phyloP scores from a whole-genome alignment of 1,284 basidiomycete genomes.

The Stygiomarasmius scandens region DNA sequence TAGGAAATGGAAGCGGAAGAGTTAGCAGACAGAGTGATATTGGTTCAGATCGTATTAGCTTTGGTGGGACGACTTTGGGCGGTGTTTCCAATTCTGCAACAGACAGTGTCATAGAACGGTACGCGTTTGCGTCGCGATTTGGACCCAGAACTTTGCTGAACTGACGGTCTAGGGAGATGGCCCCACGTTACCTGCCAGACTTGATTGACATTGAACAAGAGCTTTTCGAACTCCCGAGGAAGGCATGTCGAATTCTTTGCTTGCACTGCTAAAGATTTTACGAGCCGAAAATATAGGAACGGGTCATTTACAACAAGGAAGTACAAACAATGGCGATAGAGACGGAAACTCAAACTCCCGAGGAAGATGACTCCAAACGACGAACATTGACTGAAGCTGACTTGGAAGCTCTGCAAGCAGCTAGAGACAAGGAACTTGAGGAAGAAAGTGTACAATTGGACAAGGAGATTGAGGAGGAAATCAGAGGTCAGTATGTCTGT shows the following conservation, averaged over 20 bases:
- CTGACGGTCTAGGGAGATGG: slow-evolving; percentile 50
- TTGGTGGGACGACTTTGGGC: slow-evolving; percentile 43
- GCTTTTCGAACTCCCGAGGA: slow-evolving; percentile 86
- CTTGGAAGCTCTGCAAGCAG: slow-evolving; percentile 65
- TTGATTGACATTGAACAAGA: slow-evolving; percentile 87
- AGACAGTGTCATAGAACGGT: slow-evolving; percentile 72
- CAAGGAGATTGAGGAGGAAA: slow-evolving; percentile 81
- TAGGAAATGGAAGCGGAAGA: slow-evolving; percentile 49
- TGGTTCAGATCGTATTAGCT: slow-evolving; percentile 44
- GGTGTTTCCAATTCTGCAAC: slow-evolving; percentile 58
- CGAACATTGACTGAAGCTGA: slow-evolving; percentile 70
- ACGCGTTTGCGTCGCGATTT: slow-evolving; percentile 22
- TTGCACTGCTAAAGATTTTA: not conserved
- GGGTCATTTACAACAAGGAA: slow-evolving; percentile 93
- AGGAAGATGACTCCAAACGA: slow-evolving; percentile 77
- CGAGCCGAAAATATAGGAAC: slow-evolving; percentile 51
- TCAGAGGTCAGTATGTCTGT: slow-evolving; percentile 58
- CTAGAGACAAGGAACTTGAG: slow-evolving; percentile 79
- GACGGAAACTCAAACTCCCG: slow-evolving; percentile 39
- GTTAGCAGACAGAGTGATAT: slow-evolving; percentile 69
- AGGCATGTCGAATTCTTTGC: slow-evolving; percentile 46
- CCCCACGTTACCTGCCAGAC: slow-evolving; percentile 69
- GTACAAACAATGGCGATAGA: slow-evolving; percentile 84
- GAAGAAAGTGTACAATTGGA: slow-evolving; percentile 80
- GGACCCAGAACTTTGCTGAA: slow-evolving; percentile 1